These are phyloP conservation scores for Aeschynomene evenia DNA, from an alignment of 306 rosid species.

Conservation along the genomic window DNA sequence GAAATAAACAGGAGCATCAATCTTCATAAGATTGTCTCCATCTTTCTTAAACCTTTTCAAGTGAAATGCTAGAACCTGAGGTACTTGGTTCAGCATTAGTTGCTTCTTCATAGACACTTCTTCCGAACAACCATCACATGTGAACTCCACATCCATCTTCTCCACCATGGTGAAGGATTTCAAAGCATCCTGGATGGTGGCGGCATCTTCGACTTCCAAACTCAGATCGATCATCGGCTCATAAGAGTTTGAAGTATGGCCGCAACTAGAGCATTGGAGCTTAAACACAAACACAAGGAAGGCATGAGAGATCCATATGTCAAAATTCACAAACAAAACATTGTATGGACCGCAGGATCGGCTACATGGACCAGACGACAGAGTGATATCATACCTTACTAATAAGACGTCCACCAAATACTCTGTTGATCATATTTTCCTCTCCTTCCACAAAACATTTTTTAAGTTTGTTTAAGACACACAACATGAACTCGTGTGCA, in stretches of 20 bases:
- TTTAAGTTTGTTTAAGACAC: slow-evolving; percentile 56
- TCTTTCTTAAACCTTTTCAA: slow-evolving; percentile 57
- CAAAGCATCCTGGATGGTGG: slow-evolving; percentile 46
- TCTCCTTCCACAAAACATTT: slow-evolving; percentile 27
- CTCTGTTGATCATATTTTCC: slow-evolving; percentile 47
- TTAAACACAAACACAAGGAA: slow-evolving; percentile 30
- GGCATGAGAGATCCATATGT: not conserved
- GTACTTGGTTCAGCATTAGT: slow-evolving; percentile 47
- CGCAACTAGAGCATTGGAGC: slow-evolving; percentile 62
- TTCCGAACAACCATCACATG: slow-evolving; percentile 51
- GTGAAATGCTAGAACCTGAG: slow-evolving; percentile 52
- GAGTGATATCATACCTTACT: slow-evolving; percentile 61
- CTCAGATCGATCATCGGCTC: slow-evolving; percentile 66
- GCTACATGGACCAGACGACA: no score
- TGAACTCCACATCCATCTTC: slow-evolving; percentile 48
- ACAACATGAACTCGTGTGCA: slow-evolving; percentile 78
- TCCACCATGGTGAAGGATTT: slow-evolving; percentile 60
- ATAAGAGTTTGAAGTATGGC: slow-evolving; percentile 46
- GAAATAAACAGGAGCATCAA: slow-evolving; percentile 47
- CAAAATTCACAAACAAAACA: not conserved
- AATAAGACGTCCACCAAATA: slow-evolving; percentile 66
- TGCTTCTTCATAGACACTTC: slow-evolving; percentile 54
- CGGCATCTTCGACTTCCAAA: slow-evolving; percentile 53
- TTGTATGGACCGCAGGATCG: no score
- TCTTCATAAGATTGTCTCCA: slow-evolving; percentile 41